Evolutionary conservation across 2,329 filamentous ascomycete species (phyloP), one percentile per base, ranked within the genome.

Genomic region (Fonsecaea nubica): DNA sequence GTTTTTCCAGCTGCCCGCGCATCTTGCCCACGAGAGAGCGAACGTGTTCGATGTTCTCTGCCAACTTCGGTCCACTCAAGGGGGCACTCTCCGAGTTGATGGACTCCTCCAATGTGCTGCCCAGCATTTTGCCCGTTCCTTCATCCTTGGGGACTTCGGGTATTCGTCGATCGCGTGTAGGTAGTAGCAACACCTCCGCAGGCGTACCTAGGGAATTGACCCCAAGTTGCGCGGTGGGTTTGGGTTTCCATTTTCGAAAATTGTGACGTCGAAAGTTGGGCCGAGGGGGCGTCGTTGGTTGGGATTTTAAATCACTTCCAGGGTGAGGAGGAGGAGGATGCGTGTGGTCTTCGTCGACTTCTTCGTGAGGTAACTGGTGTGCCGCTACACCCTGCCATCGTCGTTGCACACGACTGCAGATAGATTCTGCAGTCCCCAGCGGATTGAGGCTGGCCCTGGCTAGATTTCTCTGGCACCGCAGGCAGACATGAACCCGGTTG

Each of bases 191-290:
- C 5, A 80, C 75, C 58, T 80, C 73, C 2, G 75, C 77, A 0
- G 77, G 78, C 57, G 77, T 73, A 33, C 79, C 79, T 8, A 80
- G 68, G 1, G 76, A 66, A 42, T 76, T 69, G 33, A 79, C 74
- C 38, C 74, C 74, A 8, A 80, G 74, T 7, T 72, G 53, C 3
- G 75, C 70, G 7, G 64, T 65, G n/a, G 57, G 65, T 25, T 65
- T 56, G 12, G 69, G 70, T 33, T 58, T 63, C 69, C 68, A 71
- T 56, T 60, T 62, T 32, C 65, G 65, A 55, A 40, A 70, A 6
- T 54, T 59, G 18, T n/a, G 54, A 42, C 57, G 48, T 21, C 58
- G 50, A 33, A 54, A 9, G 25, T 30, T 40, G 21, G 50, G 36
- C 18, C 21, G 48, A 4, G 30, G 42, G 3, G 36, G 36, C 33